Evolutionary conservation across 1,139 yeast genomes (phyloP).

Genomic region (Lipomyces yarrowii): DNA sequence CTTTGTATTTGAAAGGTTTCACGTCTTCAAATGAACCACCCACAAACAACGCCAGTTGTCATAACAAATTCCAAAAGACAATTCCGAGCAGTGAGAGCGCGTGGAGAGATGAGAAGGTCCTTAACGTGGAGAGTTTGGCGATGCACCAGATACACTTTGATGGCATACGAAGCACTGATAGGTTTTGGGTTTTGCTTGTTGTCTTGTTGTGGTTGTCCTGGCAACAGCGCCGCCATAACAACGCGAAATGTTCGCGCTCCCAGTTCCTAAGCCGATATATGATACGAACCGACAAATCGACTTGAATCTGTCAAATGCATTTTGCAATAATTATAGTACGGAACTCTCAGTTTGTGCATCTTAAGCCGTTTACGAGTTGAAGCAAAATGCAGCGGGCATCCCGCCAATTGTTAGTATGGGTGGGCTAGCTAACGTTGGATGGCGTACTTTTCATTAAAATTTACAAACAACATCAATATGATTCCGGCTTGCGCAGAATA

Average conservation of each 20-base stretch:
- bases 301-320: not conserved
- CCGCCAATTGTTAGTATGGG: too few relatives aligned
- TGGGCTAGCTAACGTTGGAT: too few relatives aligned
- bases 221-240: not conserved
- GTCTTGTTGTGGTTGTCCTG: not conserved
- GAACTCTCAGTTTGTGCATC: not conserved
- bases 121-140: not conserved
- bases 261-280: not conserved
- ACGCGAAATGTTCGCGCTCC: not conserved
- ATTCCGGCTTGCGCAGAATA: not conserved
- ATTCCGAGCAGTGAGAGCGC: not conserved
- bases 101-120: not conserved
- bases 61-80: not conserved
- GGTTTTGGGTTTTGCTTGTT: not conserved
- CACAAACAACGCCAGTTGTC: not conserved
- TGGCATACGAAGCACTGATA: not conserved
- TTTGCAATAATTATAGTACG: too few relatives aligned
- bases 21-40: not conserved
- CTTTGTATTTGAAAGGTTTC: not conserved
- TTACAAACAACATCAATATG: not conserved
- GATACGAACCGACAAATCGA: not conserved
- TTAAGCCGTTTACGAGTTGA: not conserved
- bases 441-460: too few relatives aligned
- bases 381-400: not conserved
- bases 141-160: not conserved